Conservation (phyloP, 2,329 filamentous ascomycete genomes). For the Neofusicoccum parvum region DNA sequence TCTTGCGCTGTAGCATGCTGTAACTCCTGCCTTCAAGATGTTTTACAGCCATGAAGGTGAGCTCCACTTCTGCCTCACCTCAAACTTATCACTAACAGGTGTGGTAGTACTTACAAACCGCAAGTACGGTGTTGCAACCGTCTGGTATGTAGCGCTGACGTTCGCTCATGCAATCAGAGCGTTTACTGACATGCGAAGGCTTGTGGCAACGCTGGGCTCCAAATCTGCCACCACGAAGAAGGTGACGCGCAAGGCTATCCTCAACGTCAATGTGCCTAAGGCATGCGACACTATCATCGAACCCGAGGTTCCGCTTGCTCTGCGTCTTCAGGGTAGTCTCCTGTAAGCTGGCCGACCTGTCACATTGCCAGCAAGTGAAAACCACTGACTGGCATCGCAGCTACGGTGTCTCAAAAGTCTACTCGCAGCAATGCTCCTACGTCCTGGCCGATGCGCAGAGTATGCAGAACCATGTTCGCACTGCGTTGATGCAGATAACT, state of each 20-base stretch:
- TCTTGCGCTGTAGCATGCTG: neutral
- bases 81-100: conserved; percentile 27
- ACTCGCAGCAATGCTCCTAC: conserved; percentile 83
- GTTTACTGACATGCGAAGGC: conserved; percentile 58
- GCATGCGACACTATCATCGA: conserved; percentile 88
- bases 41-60: conserved; percentile 95
- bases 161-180: neutral
- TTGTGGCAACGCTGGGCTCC: conserved; percentile 83
- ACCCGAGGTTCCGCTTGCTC: conserved; percentile 82
- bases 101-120: conserved; percentile 74
- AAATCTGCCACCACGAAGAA: conserved; percentile 70
- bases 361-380: neutral
- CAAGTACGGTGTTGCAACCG: conserved; percentile 89
- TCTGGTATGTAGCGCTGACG: conserved; percentile 67
- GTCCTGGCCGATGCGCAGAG: conserved; percentile 78
- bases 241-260: conserved; percentile 82
- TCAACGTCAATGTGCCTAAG: conserved; percentile 81
- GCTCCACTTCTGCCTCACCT: conserved; percentile 30
- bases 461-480: conserved; percentile 71
- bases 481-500: conserved; percentile 61
- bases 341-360: conserved; percentile 55
- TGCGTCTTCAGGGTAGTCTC: conserved; percentile 86
- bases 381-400: conserved; percentile 24
- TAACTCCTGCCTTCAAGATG: conserved; percentile 57
- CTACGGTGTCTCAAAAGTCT: conserved; percentile 77